These are phyloP conservation scores for Candida pseudoglaebosa DNA, from an alignment of 805 yeast genomes.

Conservation along the genomic window DNA sequence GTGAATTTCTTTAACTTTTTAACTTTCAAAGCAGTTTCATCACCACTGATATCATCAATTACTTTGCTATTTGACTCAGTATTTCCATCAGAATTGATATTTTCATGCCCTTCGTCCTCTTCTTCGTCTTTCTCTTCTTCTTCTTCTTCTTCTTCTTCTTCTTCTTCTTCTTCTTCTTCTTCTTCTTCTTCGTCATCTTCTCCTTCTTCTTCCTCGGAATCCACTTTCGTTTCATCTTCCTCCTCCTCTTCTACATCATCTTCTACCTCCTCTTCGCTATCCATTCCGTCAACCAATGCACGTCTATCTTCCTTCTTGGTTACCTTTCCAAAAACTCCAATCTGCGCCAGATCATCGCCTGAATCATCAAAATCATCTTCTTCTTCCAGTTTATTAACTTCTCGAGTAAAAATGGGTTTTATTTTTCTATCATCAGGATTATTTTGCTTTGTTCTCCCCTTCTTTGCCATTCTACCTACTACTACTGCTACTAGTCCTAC, in stretches of 20 bases:
- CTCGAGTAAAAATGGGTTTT: background rate
- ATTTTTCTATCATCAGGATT: background rate
- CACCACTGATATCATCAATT: too few relatives aligned
- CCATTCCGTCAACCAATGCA: background rate
- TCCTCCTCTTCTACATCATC: conserved; percentile 12
- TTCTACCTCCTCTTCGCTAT: conserved; percentile 8
- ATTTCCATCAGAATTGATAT: conserved; percentile 12
- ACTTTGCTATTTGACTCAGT: too few relatives aligned
- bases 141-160: conserved; percentile 17
- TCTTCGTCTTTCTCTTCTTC: conserved; percentile 7
- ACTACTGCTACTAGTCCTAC: too few relatives aligned
- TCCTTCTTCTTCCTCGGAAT: conserved; percentile 9
- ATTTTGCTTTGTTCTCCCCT: background rate
- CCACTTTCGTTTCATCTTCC: conserved; percentile 6
- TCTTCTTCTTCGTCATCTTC: conserved; percentile 11
- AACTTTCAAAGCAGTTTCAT: conserved; percentile 5
- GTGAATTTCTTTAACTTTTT: conserved; percentile 52
- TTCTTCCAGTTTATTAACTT: conserved; percentile 4
- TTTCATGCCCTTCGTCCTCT: conserved; percentile 10
- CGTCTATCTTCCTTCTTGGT: conserved; percentile 8
- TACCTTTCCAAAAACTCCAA: conserved; percentile 8
- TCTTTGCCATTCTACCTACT: background rate
- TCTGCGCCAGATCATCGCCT: conserved; percentile 11
- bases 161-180: conserved; percentile 11
- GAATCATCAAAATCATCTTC: conserved; percentile 9